Base-by-base conservation (phyloP, 768 basidiomycete species). In the Amanita subjunquillea region DNA sequence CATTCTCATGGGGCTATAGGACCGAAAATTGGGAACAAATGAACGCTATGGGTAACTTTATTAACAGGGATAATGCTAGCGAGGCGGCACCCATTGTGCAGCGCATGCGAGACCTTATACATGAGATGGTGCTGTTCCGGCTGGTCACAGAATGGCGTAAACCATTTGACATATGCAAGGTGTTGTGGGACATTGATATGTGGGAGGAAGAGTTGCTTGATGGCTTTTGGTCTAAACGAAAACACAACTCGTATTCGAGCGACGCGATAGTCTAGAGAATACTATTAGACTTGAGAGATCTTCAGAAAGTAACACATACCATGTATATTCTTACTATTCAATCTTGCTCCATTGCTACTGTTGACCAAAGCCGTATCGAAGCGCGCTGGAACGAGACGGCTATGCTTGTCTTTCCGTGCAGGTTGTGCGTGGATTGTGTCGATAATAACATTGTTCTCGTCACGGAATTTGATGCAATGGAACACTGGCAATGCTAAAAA, bases 141-240 rank as follows among this genome's bases (percentile, higher is more conserved):
- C 13, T 15, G 22, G n/a, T 15, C 5, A 17, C 50, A 25, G 46
- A 64, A 64, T 2, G 55, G 36, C 13, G 60, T 56, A 51, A 60
- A 66, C 62, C 64, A 65, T 51, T 67, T 60, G 7, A 66, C 56
- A 51, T 64, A 65, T 2, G 63, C 65, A n/a, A 66, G 57, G 44
- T 60, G 57, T 22, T 52, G 10, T 6, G 51, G 52, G 22, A 50
- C 38, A 3, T 29, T 43, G 15, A 56, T n/a, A n/a, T n/a, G n/a
- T n/a, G n/a, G n/a, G n/a, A n/a, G n/a, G n/a, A n/a, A n/a, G n/a
- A n/a, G n/a, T 13, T 44, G 10, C 6, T 52, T 43, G 25, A 44
- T 41, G 8, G 47, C 43, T 9, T 52, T 45, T 6, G 53, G 17
- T 32, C 63, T 58, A 3, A 65, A 41, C 10, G 54, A 53, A 49